A percentile compares a stretch with the other conserved stretches of the same genome.
Evolutionary conservation across 1,284 basidiomycete genomes (phyloP).

Genomic region (Kwoniella shivajii): DNA sequence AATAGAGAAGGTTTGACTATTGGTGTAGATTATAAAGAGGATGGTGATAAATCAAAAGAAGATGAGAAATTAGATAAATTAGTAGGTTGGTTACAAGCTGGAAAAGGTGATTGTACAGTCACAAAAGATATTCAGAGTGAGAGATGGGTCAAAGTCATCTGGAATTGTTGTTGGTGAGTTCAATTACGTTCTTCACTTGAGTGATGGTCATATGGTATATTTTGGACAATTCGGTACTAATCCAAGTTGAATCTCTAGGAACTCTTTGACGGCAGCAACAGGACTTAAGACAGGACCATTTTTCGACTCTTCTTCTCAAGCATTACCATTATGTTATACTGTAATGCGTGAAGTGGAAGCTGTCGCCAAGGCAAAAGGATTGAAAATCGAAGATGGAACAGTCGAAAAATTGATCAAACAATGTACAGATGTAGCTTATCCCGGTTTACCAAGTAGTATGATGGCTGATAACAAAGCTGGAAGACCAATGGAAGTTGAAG

Average conservation of each 20-base stretch:
- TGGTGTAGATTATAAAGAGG: slow-evolving; percentile 48
- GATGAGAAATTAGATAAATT: slow-evolving; percentile 44
- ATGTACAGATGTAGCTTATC: slow-evolving; percentile 40
- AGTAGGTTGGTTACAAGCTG: slow-evolving; percentile 43
- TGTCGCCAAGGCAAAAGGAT: slow-evolving; percentile 53
- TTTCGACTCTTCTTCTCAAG: slow-evolving; percentile 43
- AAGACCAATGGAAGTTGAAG: slow-evolving; percentile 52
- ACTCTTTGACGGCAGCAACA: slow-evolving; percentile 49
- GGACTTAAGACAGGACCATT: slow-evolving; percentile 48
- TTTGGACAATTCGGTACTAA: neutral
- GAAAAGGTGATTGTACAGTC: slow-evolving; percentile 49
- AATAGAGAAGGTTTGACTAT: slow-evolving; percentile 52
- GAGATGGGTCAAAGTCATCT: slow-evolving; percentile 58
- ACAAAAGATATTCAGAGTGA: slow-evolving; percentile 57
- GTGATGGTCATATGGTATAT: neutral
- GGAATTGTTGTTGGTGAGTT: slow-evolving; percentile 37
- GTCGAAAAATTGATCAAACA: slow-evolving; percentile 47
- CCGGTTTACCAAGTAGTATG: slow-evolving; percentile 51
- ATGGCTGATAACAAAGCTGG: slow-evolving; percentile 49
- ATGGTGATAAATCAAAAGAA: slow-evolving; percentile 31
- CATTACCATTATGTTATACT: slow-evolving; percentile 38
- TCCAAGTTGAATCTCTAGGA: slow-evolving; percentile 26
- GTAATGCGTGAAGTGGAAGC: slow-evolving; percentile 52
- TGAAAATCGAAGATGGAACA: slow-evolving; percentile 48
- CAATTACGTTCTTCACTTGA: neutral